Percentiles rank a stretch among this genome's conserved stretches.
These are phyloP conservation scores for Gryganskiella cystojenkinii DNA, from an alignment of 192 early-diverging fungal species.

Conservation along the genomic window DNA sequence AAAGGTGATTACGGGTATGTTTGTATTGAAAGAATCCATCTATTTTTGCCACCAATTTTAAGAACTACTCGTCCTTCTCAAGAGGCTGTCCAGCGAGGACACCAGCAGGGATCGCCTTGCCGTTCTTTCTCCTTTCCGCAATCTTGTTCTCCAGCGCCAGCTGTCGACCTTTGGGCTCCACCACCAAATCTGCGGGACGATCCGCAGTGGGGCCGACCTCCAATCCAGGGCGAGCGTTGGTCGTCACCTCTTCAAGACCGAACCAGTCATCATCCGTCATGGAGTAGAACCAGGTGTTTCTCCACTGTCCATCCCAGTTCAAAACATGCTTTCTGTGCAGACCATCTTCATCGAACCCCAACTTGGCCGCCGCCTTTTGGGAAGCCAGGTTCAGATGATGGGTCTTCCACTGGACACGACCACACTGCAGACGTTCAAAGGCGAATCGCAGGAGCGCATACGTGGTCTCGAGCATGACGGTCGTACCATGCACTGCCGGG, in stretches of 20 bases:
- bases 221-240: constrained; percentile 4
- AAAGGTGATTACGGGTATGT: too few relatives aligned
- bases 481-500: constrained; percentile 32
- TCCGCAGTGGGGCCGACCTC: not conserved
- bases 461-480: constrained; percentile 44
- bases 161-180: constrained; percentile 4
- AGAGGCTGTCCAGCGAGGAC: constrained; percentile 7
- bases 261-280: constrained; percentile 55
- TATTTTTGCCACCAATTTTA: too few relatives aligned
- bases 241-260: constrained; percentile 9
- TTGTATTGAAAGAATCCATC: too few relatives aligned
- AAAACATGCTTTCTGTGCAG: constrained; percentile 44
- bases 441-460: constrained; percentile 36
- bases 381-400: constrained; percentile 50
- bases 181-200: not conserved
- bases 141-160: constrained; percentile 19
- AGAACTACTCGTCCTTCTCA: too few relatives aligned
- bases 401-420: constrained; percentile 57
- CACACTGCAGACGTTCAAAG: constrained; percentile 26
- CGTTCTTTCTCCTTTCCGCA: constrained; percentile 9
- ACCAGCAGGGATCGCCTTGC: constrained; percentile 14
- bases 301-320: constrained; percentile 36
- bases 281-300: constrained; percentile 39
- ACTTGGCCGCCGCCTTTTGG: constrained; percentile 52
- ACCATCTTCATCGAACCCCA: constrained; percentile 50